Conservation (phyloP, 2,329 filamentous ascomycete genomes). For the Geosmithia flava region DNA sequence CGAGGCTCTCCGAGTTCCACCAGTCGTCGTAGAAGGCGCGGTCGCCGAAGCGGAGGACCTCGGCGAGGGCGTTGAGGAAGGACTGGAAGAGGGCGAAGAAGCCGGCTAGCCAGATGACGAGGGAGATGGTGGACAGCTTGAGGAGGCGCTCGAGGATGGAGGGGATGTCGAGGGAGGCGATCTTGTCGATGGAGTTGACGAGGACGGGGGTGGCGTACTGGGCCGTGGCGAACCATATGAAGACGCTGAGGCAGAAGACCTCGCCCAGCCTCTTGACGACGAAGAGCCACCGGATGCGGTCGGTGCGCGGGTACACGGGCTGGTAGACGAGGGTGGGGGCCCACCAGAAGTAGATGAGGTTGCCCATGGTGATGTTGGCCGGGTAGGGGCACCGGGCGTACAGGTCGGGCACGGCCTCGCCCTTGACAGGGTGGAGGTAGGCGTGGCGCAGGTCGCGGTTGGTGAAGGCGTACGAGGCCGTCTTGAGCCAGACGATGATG, state of each 20-base stretch:
- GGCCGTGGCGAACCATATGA: constrained; percentile 90
- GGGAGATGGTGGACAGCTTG: constrained; percentile 89
- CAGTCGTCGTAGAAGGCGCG: constrained; percentile 93
- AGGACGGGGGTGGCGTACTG: constrained; percentile 90
- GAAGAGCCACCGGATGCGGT: constrained; percentile 74
- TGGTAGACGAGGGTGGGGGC: constrained; percentile 95
- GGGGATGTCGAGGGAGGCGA: constrained; percentile 65
- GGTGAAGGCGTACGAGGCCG: constrained; percentile 88
- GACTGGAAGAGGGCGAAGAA: constrained; percentile 97
- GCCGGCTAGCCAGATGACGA: constrained; percentile 93
- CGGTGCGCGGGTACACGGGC: constrained; percentile 82
- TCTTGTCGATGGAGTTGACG: constrained; percentile 79
- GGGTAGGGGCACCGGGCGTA: constrained; percentile 83
- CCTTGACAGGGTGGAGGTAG: constrained; percentile 62
- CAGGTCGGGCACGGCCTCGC: constrained; percentile 64
- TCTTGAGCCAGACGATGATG: constrained; percentile 93
- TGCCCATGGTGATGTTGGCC: constrained; percentile 74
- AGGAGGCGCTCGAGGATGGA: constrained; percentile 82
- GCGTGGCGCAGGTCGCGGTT: constrained; percentile 92
- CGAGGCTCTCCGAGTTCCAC: constrained; percentile 88
- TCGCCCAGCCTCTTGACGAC: constrained; percentile 75
- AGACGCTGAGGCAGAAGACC: constrained; percentile 63
- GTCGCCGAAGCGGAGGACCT: constrained; percentile 82
- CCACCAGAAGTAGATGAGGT: constrained; percentile 95
- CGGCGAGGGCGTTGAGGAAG: constrained; percentile 79